Evolutionary conservation across 352 stramenopile genomes (phyloP).

Genomic region (Phytopythium chamaehyphon): DNA sequence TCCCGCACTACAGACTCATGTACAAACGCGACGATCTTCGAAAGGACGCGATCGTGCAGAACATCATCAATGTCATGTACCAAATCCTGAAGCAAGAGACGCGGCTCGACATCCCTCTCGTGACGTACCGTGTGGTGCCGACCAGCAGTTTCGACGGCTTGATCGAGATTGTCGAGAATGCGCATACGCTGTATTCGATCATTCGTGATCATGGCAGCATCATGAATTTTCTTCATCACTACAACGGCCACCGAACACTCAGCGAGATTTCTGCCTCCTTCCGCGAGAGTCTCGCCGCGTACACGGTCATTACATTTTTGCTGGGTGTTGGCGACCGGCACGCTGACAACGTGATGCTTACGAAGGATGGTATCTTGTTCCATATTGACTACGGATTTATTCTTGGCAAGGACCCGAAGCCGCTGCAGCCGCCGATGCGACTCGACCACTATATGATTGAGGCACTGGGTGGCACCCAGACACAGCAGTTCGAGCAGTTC

Average conservation of each 20-base stretch:
- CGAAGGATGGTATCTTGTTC: constrained; percentile 95
- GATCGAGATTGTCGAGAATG: constrained; percentile 87
- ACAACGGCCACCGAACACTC: constrained; percentile 83
- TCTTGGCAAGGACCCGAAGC: constrained; percentile 97
- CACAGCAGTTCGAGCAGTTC: constrained; percentile 79
- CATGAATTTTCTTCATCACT: constrained; percentile 82
- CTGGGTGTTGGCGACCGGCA: constrained; percentile 98
- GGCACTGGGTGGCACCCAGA: constrained; percentile 73
- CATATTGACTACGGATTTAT: constrained; percentile 99
- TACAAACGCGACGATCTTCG: constrained; percentile 86
- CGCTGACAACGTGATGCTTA: constrained; percentile 99
- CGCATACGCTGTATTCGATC: constrained; percentile 82
- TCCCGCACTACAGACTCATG: constrained; percentile 77
- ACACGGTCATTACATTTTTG: constrained; percentile 99
- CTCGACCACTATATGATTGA: constrained; percentile 93
- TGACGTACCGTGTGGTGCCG: constrained; percentile 84
- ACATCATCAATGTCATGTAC: constrained; percentile 90
- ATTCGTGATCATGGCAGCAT: constrained; percentile 80
- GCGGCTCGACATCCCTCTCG: constrained; percentile 68
- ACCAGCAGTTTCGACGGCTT: constrained; percentile 82
- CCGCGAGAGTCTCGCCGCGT: constrained; percentile 93
- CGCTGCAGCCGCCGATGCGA: constrained; percentile 96
- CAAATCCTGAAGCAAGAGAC: constrained; percentile 84
- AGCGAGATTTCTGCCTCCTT: constrained; percentile 84
- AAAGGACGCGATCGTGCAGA: constrained; percentile 83